A percentile compares a stretch with the other conserved stretches of the same genome.
These are phyloP conservation scores for Astragalus membranaceus DNA, from an alignment of 306 rosid genomes.

Conservation along the genomic window DNA sequence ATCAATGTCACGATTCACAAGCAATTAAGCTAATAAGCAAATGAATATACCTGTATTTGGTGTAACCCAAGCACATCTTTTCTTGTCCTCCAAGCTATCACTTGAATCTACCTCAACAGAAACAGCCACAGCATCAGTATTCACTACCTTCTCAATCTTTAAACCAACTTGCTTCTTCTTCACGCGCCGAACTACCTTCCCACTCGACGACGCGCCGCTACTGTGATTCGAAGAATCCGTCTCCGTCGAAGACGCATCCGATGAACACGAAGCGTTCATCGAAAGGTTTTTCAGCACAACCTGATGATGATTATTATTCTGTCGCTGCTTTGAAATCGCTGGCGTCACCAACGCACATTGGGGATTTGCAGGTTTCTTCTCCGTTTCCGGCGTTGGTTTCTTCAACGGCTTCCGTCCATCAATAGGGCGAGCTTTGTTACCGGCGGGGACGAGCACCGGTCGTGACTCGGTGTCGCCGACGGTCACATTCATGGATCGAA, in stretches of 20 bases:
- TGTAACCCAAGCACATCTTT: constrained; percentile 81
- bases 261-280: constrained; percentile 70
- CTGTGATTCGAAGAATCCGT: constrained; percentile 63
- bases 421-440: constrained; percentile 43
- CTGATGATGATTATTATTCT: constrained; percentile 30
- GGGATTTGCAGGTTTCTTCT: constrained; percentile 34
- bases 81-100: constrained; percentile 54
- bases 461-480: constrained; percentile 42
- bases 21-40: neutral
- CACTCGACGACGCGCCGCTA: constrained; percentile 52
- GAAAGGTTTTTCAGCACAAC: constrained; percentile 38
- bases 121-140: constrained; percentile 20
- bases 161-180: constrained; percentile 39
- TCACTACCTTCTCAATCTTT: constrained; percentile 31
- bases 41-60: constrained; percentile 51
- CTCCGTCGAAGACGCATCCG: constrained; percentile 74
- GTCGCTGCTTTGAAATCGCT: constrained; percentile 29
- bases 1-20: constrained; percentile 11
- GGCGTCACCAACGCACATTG: constrained; percentile 31
- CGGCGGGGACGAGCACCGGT: constrained; percentile 61
- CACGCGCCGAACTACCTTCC: constrained; percentile 36
- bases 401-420: constrained; percentile 40
- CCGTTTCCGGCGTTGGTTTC: constrained; percentile 41
- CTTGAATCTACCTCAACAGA: constrained; percentile 27
- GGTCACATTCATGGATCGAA: constrained; percentile 60